Conservation (phyloP, 106 monocot genomes). For the Dioscorea zingiberensis region DNA sequence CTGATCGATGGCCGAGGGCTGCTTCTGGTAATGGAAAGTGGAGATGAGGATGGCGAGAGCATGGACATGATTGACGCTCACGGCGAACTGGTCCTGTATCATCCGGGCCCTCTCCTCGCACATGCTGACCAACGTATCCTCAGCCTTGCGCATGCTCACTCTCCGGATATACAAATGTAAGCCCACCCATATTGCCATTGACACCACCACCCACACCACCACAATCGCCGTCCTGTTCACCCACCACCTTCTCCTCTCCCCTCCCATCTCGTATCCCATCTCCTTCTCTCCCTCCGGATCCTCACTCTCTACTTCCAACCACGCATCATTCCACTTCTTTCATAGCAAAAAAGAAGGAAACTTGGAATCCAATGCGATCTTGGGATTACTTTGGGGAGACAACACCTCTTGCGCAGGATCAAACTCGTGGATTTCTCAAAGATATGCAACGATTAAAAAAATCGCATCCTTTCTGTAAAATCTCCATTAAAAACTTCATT, state of each 20-base stretch:
- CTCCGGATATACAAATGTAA: slow-evolving; percentile 17
- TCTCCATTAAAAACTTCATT: no score
- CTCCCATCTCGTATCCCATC: not conserved
- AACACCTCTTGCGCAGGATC: not conserved
- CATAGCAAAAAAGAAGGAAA: not conserved
- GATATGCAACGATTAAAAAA: no score
- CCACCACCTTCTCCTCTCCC: slow-evolving; percentile 2
- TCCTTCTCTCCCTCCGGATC: slow-evolving; percentile 2
- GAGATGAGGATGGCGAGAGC: slow-evolving; percentile 85
- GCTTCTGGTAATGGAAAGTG: slow-evolving; percentile 80
- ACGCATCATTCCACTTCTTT: not conserved
- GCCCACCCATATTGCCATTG: slow-evolving; percentile 11
- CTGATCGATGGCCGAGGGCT: slow-evolving; percentile 81
- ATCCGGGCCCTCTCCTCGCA: slow-evolving; percentile 90
- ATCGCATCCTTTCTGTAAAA: no score
- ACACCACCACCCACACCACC: slow-evolving; percentile 18
- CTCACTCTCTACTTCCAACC: not conserved
- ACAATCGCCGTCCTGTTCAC: slow-evolving; percentile 18
- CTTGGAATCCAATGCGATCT: not conserved
- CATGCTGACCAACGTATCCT: slow-evolving; percentile 68
- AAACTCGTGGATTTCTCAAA: no score
- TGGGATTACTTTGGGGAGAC: not conserved
- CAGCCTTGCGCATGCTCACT: slow-evolving; percentile 43
- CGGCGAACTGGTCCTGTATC: slow-evolving; percentile 93
- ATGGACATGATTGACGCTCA: slow-evolving; percentile 89